Conservation (phyloP, 129 eudicot species). For the Flaveria brownii region DNA sequence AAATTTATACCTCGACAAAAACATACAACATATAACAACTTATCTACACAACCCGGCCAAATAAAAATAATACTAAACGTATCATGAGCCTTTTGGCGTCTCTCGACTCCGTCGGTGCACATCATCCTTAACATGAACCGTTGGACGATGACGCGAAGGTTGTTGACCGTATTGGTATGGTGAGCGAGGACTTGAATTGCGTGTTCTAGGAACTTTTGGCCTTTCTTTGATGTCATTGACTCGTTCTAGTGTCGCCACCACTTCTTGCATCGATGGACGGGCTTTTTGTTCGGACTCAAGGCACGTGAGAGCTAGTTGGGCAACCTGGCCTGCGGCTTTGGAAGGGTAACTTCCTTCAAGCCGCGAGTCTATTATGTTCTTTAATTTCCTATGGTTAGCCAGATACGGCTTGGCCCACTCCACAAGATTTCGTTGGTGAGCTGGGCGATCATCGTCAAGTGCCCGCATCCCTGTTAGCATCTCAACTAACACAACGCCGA, state of each 20-base stretch:
- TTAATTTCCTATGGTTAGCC: neutral
- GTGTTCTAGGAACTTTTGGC: constrained; percentile 8
- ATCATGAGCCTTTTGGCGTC: neutral
- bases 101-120: neutral
- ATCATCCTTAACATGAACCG: constrained; percentile 3
- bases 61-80: neutral
- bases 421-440: neutral
- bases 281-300: constrained; percentile 4
- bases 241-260: constrained; percentile 6
- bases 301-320: constrained; percentile 6
- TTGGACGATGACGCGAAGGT: constrained; percentile 3
- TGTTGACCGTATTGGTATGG: neutral
- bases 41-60: neutral
- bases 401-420: constrained; percentile 5
- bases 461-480: constrained; percentile 14
- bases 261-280: constrained; percentile 15
- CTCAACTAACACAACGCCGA: constrained; percentile 12
- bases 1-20: neutral
- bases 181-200: neutral
- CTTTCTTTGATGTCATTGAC: constrained; percentile 3
- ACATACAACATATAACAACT: constrained; percentile 8
- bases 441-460: constrained; percentile 1
- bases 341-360: constrained; percentile 14
- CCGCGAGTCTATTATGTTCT: constrained; percentile 9
- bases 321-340: constrained; percentile 5